Percentiles rank a stretch among this genome's conserved stretches.
phyloP scores from a whole-genome alignment of 129 eudicot genomes.

The Kitagawia praeruptora region DNA sequence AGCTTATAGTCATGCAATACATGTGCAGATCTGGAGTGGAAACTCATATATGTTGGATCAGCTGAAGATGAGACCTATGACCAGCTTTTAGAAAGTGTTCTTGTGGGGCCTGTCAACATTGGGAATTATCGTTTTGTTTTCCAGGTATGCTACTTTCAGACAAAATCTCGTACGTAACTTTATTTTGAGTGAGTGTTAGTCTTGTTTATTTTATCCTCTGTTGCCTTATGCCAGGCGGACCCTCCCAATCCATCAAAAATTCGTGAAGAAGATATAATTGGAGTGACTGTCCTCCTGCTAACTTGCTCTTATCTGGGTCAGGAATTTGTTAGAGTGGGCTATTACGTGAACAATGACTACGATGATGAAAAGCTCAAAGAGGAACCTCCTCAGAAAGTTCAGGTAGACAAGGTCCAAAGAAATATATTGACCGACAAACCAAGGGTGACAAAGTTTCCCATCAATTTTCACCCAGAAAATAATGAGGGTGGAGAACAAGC shows the following conservation, averaged over 20 bases:
- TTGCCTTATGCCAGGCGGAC: conserved; percentile 54
- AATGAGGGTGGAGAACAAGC: conserved; percentile 55
- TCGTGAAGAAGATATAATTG: conserved; percentile 86
- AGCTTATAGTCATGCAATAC: conserved; percentile 7
- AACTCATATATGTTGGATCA: conserved; percentile 90
- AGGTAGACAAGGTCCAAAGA: conserved; percentile 72
- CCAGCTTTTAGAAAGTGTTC: conserved; percentile 86
- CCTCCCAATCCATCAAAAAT: conserved; percentile 91
- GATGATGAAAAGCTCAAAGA: conserved; percentile 74
- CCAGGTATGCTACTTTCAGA: conserved; percentile 37
- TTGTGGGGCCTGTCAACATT: conserved; percentile 91
- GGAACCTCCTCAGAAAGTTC: conserved; percentile 78
- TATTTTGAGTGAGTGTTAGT: neutral
- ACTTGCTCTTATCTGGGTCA: conserved; percentile 90
- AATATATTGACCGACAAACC: conserved; percentile 78
- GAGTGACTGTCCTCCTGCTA: conserved; percentile 77
- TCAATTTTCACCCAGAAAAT: conserved; percentile 84
- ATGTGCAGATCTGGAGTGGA: conserved; percentile 83
- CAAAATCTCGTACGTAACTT: neutral
- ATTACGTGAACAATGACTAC: conserved; percentile 84
- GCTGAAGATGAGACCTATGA: conserved; percentile 96
- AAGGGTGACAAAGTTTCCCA: conserved; percentile 83
- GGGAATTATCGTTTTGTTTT: conserved; percentile 95
- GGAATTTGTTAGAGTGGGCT: conserved; percentile 85
- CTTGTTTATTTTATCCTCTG: neutral